These are phyloP conservation scores for Triglochin maritima DNA, from an alignment of 106 monocot genomes.

Conservation along the genomic window DNA sequence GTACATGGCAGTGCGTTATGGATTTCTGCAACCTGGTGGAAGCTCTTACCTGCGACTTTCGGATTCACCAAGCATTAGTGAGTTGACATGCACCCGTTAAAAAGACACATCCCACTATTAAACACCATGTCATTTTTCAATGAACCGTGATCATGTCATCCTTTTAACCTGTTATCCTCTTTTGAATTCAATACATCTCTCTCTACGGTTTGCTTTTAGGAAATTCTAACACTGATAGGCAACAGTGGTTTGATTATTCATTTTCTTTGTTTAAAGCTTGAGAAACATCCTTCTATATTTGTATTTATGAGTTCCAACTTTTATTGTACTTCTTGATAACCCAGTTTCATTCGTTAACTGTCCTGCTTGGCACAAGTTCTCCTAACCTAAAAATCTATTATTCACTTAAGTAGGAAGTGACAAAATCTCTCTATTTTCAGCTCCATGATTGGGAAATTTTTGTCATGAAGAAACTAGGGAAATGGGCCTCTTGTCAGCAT, in stretches of 20 bases:
- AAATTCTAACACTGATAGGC: neutral
- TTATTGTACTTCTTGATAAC: too few relatives aligned
- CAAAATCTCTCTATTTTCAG: neutral
- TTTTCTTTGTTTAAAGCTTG: neutral
- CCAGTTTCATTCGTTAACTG: too few relatives aligned
- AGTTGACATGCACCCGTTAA: constrained; percentile 7
- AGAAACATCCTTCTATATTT: neutral
- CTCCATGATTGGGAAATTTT: neutral
- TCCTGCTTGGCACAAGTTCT: too few relatives aligned
- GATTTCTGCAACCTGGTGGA: constrained; percentile 34
- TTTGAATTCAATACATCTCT: neutral
- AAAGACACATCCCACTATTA: neutral
- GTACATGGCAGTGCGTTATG: constrained; percentile 80
- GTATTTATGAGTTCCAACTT: too few relatives aligned
- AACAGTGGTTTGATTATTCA: neutral
- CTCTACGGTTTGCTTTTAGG: neutral
- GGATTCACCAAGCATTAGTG: constrained; percentile 62
- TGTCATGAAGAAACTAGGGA: constrained; percentile 36
- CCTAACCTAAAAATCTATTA: too few relatives aligned
- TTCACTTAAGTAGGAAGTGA: too few relatives aligned
- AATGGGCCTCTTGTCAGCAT: constrained; percentile 71
- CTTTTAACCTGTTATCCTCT: neutral
- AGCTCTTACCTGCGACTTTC: constrained; percentile 41
- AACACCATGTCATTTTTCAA: neutral
- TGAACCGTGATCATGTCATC: neutral